Evolutionary conservation across 1,139 yeast genomes (phyloP).

Genomic region (Pichia sp.): DNA sequence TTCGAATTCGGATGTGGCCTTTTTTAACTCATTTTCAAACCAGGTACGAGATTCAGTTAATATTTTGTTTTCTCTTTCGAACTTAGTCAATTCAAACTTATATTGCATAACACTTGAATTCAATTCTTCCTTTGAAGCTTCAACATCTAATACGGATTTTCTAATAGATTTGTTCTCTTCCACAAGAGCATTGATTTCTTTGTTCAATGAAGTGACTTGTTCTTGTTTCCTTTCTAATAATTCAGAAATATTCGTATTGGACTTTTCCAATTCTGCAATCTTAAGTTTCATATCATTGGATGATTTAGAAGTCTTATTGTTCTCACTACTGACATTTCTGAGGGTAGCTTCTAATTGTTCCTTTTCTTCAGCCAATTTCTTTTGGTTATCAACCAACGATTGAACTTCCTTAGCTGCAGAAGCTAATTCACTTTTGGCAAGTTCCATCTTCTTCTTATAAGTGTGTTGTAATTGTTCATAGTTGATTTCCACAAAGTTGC

Average conservation of each 20-base stretch:
- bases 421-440: constrained; percentile 34
- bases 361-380: constrained; percentile 32
- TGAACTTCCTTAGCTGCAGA: constrained; percentile 9
- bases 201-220: constrained; percentile 48
- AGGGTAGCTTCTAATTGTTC: constrained; percentile 26
- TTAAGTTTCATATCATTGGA: constrained; percentile 23
- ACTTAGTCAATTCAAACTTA: constrained; percentile 36
- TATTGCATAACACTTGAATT: constrained; percentile 25
- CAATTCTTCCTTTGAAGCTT: constrained; percentile 24
- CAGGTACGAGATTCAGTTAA: constrained; percentile 42
- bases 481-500: constrained; percentile 49
- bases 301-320: not conserved
- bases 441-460: constrained; percentile 35
- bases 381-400: constrained; percentile 30
- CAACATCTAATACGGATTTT: constrained; percentile 37
- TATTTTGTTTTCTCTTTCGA: constrained; percentile 43
- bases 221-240: constrained; percentile 43
- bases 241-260: constrained; percentile 40
- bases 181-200: constrained; percentile 47
- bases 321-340: not conserved
- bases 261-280: constrained; percentile 32
- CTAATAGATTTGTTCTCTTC: constrained; percentile 47
- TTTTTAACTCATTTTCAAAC: constrained; percentile 48
- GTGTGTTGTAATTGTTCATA: constrained; percentile 51
- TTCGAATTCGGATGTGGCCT: constrained; percentile 29